A percentile compares a stretch with the other conserved stretches of the same genome.
Conservation (phyloP, 2,329 filamentous ascomycete species). For the Xylaria sp. region DNA sequence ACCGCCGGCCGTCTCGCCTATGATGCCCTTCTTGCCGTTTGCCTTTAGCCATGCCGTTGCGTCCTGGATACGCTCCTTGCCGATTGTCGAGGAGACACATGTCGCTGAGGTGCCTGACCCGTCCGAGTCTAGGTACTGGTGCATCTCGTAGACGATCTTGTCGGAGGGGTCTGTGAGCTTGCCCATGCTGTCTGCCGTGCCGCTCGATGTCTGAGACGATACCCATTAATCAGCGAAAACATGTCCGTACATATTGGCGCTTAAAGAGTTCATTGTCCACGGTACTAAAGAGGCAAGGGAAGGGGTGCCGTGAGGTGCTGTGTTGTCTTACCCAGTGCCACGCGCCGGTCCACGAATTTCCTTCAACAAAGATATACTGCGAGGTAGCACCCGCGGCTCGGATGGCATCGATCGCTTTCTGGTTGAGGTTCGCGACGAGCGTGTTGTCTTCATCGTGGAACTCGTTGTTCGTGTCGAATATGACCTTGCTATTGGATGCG, state of each 20-base stretch:
- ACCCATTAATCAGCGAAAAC: background rate
- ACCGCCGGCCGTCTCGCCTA: slow-evolving; percentile 69
- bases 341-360: slow-evolving; percentile 65
- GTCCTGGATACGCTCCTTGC: slow-evolving; percentile 58
- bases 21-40: slow-evolving; percentile 65
- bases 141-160: slow-evolving; percentile 68
- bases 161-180: slow-evolving; percentile 60
- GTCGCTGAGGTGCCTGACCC: slow-evolving; percentile 60
- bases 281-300: background rate
- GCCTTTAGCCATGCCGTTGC: slow-evolving; percentile 66
- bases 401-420: slow-evolving; percentile 72
- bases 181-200: slow-evolving; percentile 53
- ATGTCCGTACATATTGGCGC: background rate
- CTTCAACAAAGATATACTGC: slow-evolving; percentile 67
- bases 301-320: background rate
- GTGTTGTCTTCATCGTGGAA: slow-evolving; percentile 71
- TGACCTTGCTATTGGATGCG: slow-evolving; percentile 63
- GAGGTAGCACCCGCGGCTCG: slow-evolving; percentile 66
- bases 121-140: slow-evolving; percentile 69
- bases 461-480: slow-evolving; percentile 76
- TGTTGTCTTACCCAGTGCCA: slow-evolving; percentile 50
- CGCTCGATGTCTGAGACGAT: slow-evolving; percentile 41
- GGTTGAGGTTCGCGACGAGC: slow-evolving; percentile 70
- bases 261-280: background rate
- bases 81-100: slow-evolving; percentile 63